Base-by-base conservation (phyloP, 2,329 filamentous ascomycete genomes). In the Acrocalymma vagum region DNA sequence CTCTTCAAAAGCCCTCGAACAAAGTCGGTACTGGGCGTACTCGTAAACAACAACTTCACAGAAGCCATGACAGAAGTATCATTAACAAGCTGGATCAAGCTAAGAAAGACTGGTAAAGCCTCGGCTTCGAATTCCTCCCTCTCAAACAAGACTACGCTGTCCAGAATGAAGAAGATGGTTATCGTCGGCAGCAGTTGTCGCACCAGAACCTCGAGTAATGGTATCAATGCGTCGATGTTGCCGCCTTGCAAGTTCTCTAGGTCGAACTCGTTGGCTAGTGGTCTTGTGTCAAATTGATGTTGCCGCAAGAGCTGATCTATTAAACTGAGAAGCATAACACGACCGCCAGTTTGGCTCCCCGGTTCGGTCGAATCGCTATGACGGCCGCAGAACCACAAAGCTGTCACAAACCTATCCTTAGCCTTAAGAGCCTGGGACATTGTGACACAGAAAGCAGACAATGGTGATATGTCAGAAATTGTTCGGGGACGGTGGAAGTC, bases 271-370 rank as follows among this genome's bases (percentile, higher is more conserved):
- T 37, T 23, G 16, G 30, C 15, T 3, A 42, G 17, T 9, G 28
- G 21, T 18, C 13, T 13, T 10, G 28, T 42, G 21, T 37, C 27
- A 16, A 36, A 42, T 6, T 27, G 3, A 20, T 22, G 29, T 13
- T 42, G 39, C n/a, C 27, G 13, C 11, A 45, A 16, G n/a, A 45
- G 35, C 30, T 45, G 41, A 17, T 34, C 34, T 15, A 45, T 20
- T 9, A 45, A 22, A n/a, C 41, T 45, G n/a, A 11, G 13, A 3
- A 45, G 14, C 41, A 45, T 38, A 9, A n/a, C 10, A 8, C 15
- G 17, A 1, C 41, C 34, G 2, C 20, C 29, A 21, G 15, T 26
- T 11, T 3, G 17, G 13, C n/a, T 20, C 5, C 20, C 29, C 10
- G 20, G 6, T 18, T 38, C 34, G 13, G 5, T 7, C 3, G 6